Percentiles rank a stretch among this genome's conserved stretches.
These are phyloP conservation scores for Dactylellina drechsleri DNA, from an alignment of 2,329 filamentous ascomycete genomes.

Conservation along the genomic window DNA sequence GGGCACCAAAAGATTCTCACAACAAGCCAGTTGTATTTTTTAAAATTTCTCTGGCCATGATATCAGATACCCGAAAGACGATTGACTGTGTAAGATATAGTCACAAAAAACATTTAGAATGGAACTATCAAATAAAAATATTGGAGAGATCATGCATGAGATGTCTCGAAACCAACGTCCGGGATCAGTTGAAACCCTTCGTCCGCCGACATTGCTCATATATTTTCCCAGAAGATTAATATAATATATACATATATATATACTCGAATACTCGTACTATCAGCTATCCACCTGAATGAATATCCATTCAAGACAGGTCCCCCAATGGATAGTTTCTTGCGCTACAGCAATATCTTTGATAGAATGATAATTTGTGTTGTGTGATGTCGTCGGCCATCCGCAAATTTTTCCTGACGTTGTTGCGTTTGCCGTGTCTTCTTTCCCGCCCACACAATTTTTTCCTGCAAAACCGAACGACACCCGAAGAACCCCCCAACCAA, in stretches of 20 bases:
- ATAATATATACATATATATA: neutral
- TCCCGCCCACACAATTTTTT: slow-evolving; percentile 55
- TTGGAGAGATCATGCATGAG: too few relatives aligned
- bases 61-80: slow-evolving; percentile 53
- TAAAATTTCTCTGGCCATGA: slow-evolving; percentile 19
- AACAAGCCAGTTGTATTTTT: slow-evolving; percentile 46
- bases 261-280: neutral
- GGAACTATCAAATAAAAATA: slow-evolving; percentile 15
- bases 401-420: slow-evolving; percentile 48
- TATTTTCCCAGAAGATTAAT: too few relatives aligned
- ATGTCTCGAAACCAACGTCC: too few relatives aligned
- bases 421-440: slow-evolving; percentile 39
- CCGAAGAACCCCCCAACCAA: slow-evolving; percentile 43
- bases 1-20: slow-evolving; percentile 43
- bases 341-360: too few relatives aligned
- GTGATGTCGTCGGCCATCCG: slow-evolving; percentile 52
- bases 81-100: slow-evolving; percentile 50
- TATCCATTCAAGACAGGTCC: too few relatives aligned
- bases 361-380: slow-evolving; percentile 36
- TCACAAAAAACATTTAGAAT: slow-evolving; percentile 44
- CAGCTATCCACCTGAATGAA: too few relatives aligned
- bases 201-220: too few relatives aligned
- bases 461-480: slow-evolving; percentile 42
- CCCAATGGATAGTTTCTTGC: too few relatives aligned
- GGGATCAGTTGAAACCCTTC: too few relatives aligned